Conservation (phyloP, 2,329 filamentous ascomycete species). For the Colletotrichum trifolii region DNA sequence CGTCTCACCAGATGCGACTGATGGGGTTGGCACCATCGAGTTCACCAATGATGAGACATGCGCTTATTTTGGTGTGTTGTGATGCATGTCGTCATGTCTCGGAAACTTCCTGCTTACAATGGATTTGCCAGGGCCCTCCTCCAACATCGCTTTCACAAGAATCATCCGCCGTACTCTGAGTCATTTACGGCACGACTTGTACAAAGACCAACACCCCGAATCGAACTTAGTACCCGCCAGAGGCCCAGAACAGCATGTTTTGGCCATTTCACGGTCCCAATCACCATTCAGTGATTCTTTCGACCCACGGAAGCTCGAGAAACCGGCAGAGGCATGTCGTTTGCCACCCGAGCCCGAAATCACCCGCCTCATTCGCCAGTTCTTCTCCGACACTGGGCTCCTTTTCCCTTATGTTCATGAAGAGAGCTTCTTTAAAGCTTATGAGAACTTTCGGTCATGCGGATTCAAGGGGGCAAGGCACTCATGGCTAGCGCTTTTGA, state of each 20-base stretch:
- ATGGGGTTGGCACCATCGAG: constrained; percentile 40
- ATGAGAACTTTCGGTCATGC: constrained; percentile 33
- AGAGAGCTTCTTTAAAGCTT: constrained; percentile 40
- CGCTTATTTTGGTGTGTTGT: constrained; percentile 38
- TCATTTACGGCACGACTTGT: constrained; percentile 16
- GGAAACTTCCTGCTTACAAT: not conserved
- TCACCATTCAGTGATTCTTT: constrained; percentile 19
- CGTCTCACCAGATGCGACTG: constrained; percentile 37
- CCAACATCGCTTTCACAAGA: constrained; percentile 41
- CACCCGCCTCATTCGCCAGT: constrained; percentile 38
- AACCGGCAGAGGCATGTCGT: constrained; percentile 7
- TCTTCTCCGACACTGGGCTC: constrained; percentile 43
- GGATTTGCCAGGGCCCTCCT: constrained; percentile 34
- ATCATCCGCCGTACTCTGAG: constrained; percentile 37
- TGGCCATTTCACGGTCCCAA: constrained; percentile 26
- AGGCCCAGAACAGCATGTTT: constrained; percentile 6
- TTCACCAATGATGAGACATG: constrained; percentile 38
- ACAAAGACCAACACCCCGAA: not conserved
- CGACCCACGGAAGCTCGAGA: constrained; percentile 23
- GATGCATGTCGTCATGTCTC: not conserved
- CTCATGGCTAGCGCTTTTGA: constrained; percentile 63
- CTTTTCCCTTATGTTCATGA: constrained; percentile 46
- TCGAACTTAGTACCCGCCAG: not conserved
- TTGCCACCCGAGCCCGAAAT: constrained; percentile 39
- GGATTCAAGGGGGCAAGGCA: constrained; percentile 50